phyloP scores from a whole-genome alignment of 1,139 yeast species.

The Yamadazyma epiphylla region DNA sequence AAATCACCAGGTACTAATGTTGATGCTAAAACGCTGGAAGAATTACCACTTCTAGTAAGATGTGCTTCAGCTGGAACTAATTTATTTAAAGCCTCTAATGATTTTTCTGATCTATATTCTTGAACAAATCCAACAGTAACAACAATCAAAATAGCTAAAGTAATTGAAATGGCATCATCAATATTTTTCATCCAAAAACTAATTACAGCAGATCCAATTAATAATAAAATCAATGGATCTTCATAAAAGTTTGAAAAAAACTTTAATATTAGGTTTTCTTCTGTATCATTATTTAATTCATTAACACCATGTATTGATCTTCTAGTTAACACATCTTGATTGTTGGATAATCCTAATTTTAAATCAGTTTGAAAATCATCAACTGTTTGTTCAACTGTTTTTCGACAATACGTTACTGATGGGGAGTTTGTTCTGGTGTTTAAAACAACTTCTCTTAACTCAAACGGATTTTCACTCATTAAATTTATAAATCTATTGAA shows the following conservation, averaged over 20 bases:
- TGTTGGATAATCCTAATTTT: slow-evolving; percentile 55
- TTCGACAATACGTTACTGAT: slow-evolving; percentile 53
- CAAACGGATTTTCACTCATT: slow-evolving; percentile 35
- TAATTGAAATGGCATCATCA: slow-evolving; percentile 88
- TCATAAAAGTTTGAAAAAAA: slow-evolving; percentile 78
- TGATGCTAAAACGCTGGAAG: slow-evolving; percentile 78
- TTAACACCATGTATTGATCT: slow-evolving; percentile 74
- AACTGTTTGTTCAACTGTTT: slow-evolving; percentile 60
- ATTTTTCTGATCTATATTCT: slow-evolving; percentile 91
- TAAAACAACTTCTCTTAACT: slow-evolving; percentile 12
- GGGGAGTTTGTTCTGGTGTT: slow-evolving; percentile 27
- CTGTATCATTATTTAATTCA: slow-evolving; percentile 70
- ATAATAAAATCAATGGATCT: slow-evolving; percentile 80
- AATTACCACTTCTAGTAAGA: slow-evolving; percentile 72
- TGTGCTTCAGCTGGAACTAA: slow-evolving; percentile 94
- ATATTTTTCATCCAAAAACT: slow-evolving; percentile 88
- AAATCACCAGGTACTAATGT: slow-evolving; percentile 91
- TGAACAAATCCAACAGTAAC: slow-evolving; percentile 96
- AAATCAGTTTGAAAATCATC: slow-evolving; percentile 59
- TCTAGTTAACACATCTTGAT: slow-evolving; percentile 68
- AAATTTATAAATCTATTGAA: no score
- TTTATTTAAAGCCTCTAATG: slow-evolving; percentile 84
- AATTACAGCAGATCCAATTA: slow-evolving; percentile 83
- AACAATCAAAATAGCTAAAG: slow-evolving; percentile 83
- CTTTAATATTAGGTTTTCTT: slow-evolving; percentile 64